Conservation (phyloP, 1,139 yeast species). For the Saccharomyces hybrid region DNA sequence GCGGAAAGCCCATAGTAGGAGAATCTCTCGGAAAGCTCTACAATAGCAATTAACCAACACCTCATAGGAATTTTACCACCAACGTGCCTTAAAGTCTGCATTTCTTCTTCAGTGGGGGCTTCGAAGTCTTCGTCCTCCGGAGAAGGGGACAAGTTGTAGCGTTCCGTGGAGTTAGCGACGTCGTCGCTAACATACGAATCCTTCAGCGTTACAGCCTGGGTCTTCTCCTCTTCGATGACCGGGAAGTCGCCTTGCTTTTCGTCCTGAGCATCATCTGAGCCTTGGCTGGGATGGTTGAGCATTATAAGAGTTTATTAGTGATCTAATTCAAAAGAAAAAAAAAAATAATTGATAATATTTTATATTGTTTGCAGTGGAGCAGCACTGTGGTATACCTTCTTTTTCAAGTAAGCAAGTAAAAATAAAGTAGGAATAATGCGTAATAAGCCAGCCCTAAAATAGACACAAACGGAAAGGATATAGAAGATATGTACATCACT, state of each 20-base stretch:
- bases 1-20: constrained; percentile 76
- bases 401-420: neutral
- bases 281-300: neutral
- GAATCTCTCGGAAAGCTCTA: constrained; percentile 77
- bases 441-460: neutral
- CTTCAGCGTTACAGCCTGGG: neutral
- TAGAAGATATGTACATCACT: neutral
- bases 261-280: neutral
- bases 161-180: neutral
- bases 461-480: neutral
- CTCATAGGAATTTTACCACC: constrained; percentile 25
- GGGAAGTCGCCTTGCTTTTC: neutral
- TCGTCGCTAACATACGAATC: neutral
- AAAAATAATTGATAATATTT: neutral
- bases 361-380: neutral
- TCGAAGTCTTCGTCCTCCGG: constrained; percentile 17
- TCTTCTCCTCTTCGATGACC: constrained; percentile 1
- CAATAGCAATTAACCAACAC: constrained; percentile 69
- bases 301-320: neutral
- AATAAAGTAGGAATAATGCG: neutral
- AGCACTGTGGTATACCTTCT: neutral
- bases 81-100: constrained; percentile 25
- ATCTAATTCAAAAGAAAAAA: neutral
- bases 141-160: neutral
- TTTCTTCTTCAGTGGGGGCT: constrained; percentile 28